Evolutionary conservation across 352 stramenopile species (phyloP).

Genomic region (Phytophthora sp.): DNA sequence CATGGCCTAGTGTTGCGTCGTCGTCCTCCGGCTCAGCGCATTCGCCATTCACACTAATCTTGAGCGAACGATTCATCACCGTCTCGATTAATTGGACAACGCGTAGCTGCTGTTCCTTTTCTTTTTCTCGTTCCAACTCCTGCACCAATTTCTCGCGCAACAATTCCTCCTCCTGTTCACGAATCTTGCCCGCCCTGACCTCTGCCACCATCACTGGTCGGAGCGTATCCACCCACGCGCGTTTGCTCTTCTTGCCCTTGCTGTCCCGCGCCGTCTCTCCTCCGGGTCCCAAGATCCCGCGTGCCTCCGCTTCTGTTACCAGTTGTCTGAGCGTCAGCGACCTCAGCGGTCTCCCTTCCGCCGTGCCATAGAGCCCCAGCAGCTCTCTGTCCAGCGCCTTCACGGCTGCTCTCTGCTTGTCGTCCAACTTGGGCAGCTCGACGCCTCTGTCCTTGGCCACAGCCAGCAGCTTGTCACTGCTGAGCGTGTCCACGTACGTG

Average conservation of each 20-base stretch:
- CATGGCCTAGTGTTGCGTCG: conserved; percentile 1
- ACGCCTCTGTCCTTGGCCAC: conserved; percentile 35
- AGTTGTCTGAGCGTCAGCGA: conserved; percentile 66
- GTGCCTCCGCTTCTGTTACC: conserved; percentile 56
- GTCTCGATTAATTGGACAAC: conserved; percentile 30
- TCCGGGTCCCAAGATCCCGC: conserved; percentile 35
- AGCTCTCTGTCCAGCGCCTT: conserved; percentile 61
- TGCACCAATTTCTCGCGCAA: conserved; percentile 40
- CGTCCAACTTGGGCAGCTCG: conserved; percentile 32
- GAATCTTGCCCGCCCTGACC: conserved; percentile 34
- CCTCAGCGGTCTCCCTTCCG: conserved; percentile 53
- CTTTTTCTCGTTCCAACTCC: conserved; percentile 46
- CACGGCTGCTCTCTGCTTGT: conserved; percentile 43
- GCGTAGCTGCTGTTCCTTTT: conserved; percentile 30
- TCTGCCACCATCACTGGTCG: conserved; percentile 31
- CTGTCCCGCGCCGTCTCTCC: conserved; percentile 37
- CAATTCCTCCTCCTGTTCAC: conserved; percentile 46
- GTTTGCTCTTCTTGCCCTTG: conserved; percentile 70
- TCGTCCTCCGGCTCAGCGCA: conserved; percentile 31
- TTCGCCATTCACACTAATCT: neutral
- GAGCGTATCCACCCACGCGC: conserved; percentile 60
- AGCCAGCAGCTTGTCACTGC: conserved; percentile 46
- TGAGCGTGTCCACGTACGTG: conserved; percentile 59
- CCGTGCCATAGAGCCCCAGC: conserved; percentile 53
- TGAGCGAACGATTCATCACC: conserved; percentile 7